phyloP scores from a whole-genome alignment of 306 rosid genomes.

The Medicago ruthenica region DNA sequence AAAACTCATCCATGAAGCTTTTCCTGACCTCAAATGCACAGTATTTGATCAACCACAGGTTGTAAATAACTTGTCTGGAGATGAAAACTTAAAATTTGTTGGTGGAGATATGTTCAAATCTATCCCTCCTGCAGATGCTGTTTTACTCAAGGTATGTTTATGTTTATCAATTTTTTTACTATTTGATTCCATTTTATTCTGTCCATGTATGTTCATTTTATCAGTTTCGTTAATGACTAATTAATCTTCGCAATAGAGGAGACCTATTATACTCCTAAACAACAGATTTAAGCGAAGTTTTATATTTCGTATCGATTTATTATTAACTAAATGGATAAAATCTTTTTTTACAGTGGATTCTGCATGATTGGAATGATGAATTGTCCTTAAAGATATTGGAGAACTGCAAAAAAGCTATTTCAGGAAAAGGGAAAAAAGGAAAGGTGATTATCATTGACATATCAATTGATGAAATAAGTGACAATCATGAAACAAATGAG shows the following conservation, averaged over 20 bases:
- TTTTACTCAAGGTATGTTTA: conserved; percentile 56
- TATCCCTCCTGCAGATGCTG: conserved; percentile 59
- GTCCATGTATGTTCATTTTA: too few relatives aligned
- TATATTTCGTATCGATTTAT: too few relatives aligned
- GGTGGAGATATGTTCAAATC: conserved; percentile 60
- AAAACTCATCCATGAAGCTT: conserved; percentile 44
- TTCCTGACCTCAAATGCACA: conserved; percentile 55
- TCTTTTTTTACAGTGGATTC: conserved; percentile 38
- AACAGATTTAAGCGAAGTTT: too few relatives aligned
- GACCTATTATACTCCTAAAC: background rate
- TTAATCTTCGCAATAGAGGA: too few relatives aligned
- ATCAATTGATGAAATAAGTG: conserved; percentile 44
- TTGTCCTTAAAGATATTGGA: conserved; percentile 49
- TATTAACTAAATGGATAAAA: background rate
- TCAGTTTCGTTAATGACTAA: too few relatives aligned
- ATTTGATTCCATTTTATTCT: too few relatives aligned
- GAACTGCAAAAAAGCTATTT: conserved; percentile 57
- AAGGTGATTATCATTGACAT: conserved; percentile 63
- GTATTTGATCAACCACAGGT: conserved; percentile 57
- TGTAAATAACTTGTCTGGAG: conserved; percentile 40
- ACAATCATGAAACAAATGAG: conserved; percentile 37
- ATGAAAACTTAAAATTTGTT: conserved; percentile 50
- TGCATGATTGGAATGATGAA: conserved; percentile 54
- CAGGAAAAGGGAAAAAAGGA: conserved; percentile 46
- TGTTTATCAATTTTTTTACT: background rate